Base-by-base conservation (phyloP, 2,329 filamentous ascomycete species). In the Fusarium sp. region DNA sequence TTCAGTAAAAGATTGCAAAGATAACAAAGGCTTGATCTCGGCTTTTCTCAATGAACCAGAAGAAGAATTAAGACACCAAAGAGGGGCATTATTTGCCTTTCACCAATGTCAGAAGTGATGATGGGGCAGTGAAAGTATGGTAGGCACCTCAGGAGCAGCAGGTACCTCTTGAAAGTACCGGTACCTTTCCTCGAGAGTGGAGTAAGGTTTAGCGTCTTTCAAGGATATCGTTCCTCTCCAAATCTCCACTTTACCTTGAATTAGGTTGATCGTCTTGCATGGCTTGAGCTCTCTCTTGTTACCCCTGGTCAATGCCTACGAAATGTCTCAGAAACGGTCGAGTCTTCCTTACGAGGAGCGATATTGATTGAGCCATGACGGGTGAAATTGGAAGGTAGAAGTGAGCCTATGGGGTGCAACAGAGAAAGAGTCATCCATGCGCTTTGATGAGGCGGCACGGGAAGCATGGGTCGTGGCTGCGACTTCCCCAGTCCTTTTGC, bases 221-320 rank as follows among this genome's bases (percentile, higher is more conserved):
- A 24, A 35, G 66, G 66, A 41, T 64, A 11, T 36, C 11, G 47
- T 50, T 57, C 58, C 59, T 72, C 72, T 72, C 68, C 59, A 74
- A 70, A 51, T 73, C 72, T 14, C 72, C 72, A 74, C 72, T 63
- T 47, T 72, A 53, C 59, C 47, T 57, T 47, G 63, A 69, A 74
- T 74, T 66, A 53, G 68, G 67, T 71, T 70, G 71, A 76, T 76
- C 74, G 65, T 66, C 71, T 56, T 51, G 66, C 59, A 66, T 70
- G 74, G 63, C 64, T 60, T 70, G 68, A 59, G 67, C 64, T 35
- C 20, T 47, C 30, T 58, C 32, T 53, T 61, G 54, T 45, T 60
- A 54, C 39, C 63, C 54, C 47, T 63, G 28, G 44, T 47, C 50
- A n/a, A 20, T 54, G 61, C 22, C 28, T 53, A 14, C 17, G 50